phyloP scores from a whole-genome alignment of 345 rosid genomes.

The Aethionema arabicum region DNA sequence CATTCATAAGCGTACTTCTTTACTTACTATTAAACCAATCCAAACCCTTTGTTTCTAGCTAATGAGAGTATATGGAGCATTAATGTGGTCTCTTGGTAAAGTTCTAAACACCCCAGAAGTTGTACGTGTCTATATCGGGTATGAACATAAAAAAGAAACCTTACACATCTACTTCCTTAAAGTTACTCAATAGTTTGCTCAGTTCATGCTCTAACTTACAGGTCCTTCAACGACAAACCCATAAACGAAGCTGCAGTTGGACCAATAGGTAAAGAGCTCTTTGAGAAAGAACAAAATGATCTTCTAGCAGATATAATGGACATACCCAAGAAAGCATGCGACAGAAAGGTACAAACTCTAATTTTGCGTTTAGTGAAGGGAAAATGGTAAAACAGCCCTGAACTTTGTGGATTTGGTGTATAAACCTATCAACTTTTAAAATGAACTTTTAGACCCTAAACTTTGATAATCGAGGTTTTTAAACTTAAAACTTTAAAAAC shows the following conservation, averaged over 20 bases:
- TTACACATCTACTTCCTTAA: neutral
- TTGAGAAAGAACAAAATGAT: conserved; percentile 89
- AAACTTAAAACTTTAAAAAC: too few relatives aligned
- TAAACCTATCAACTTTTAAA: too few relatives aligned
- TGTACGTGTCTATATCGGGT: conserved; percentile 90
- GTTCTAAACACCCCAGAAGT: conserved; percentile 94
- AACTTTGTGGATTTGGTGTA: too few relatives aligned
- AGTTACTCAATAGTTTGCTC: neutral
- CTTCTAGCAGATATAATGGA: conserved; percentile 67
- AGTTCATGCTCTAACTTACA: conserved; percentile 26
- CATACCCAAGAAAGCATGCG: conserved; percentile 94
- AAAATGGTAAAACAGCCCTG: too few relatives aligned
- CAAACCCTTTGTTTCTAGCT: conserved; percentile 42
- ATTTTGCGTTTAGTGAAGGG: too few relatives aligned
- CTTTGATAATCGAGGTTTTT: too few relatives aligned
- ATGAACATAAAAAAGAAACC: conserved; percentile 26
- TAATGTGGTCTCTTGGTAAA: conserved; percentile 99
- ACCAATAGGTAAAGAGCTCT: conserved; percentile 71
- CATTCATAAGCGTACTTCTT: conserved; percentile 1
- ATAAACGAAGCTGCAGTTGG: conserved; percentile 58
- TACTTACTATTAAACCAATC: neutral
- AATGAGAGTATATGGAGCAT: conserved; percentile 96
- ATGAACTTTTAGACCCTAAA: too few relatives aligned
- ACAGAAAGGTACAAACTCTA: conserved; percentile 54
- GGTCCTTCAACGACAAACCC: conserved; percentile 89